Evolutionary conservation across 306 rosid species (phyloP).

Genomic region (Cucurbita pepo): DNA sequence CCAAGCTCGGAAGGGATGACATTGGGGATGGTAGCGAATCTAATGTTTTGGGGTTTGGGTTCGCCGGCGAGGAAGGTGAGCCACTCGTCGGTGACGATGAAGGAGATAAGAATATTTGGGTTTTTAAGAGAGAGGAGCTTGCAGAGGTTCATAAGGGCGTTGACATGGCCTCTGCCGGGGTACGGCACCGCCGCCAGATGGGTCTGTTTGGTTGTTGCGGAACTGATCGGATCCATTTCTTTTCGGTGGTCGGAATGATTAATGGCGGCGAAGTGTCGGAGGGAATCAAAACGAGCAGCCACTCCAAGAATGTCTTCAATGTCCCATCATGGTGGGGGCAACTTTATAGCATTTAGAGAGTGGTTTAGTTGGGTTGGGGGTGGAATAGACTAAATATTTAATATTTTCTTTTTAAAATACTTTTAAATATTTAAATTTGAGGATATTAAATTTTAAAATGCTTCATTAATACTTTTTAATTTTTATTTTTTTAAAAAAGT

Average conservation of each 20-base stretch:
- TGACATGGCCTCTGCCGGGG: not conserved
- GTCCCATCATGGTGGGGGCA: too few relatives aligned
- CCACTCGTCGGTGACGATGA: not conserved
- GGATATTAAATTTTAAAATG: too few relatives aligned
- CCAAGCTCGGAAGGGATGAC: not conserved
- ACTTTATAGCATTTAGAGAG: too few relatives aligned
- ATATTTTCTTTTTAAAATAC: too few relatives aligned
- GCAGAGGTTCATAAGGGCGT: not conserved
- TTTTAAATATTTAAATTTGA: too few relatives aligned
- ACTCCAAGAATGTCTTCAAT: too few relatives aligned
- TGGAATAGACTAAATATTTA: too few relatives aligned
- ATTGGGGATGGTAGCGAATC: not conserved
- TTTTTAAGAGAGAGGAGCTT: not conserved
- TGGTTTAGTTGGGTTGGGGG: too few relatives aligned
- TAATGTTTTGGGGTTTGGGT: not conserved
- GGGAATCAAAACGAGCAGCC: too few relatives aligned
- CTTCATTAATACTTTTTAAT: too few relatives aligned
- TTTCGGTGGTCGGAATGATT: not conserved
- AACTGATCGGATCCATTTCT: not conserved
- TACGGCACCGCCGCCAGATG: not conserved
- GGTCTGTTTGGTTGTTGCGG: not conserved
- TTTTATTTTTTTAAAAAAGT: too few relatives aligned
- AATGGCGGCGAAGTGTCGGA: too few relatives aligned
- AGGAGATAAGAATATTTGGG: not conserved
- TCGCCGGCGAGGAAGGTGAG: not conserved